Conservation (phyloP, 345 rosid species). For the Gossypium longicalyx region DNA sequence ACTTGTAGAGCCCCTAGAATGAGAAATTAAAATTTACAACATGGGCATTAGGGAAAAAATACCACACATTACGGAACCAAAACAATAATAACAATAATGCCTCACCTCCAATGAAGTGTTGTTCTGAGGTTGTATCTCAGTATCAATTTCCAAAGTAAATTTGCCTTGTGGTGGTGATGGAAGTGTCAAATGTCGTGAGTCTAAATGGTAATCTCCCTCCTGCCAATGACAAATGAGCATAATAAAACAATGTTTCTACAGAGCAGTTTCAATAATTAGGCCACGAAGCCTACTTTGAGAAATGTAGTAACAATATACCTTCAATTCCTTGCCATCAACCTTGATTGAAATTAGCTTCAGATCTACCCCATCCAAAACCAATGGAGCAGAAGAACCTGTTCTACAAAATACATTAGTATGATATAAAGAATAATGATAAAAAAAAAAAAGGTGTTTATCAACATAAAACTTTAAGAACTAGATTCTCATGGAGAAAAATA, state of each 20-base stretch:
- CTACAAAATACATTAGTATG: conserved; percentile 18
- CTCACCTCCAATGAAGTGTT: conserved; percentile 89
- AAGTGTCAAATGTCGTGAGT: conserved; percentile 67
- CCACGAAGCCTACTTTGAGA: background rate
- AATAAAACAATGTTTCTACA: background rate
- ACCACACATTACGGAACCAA: background rate
- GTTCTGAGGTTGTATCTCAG: conserved; percentile 82
- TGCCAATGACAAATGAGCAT: conserved; percentile 11
- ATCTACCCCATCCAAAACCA: conserved; percentile 83
- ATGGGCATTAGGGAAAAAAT: conserved; percentile 1
- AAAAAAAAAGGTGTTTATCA: background rate
- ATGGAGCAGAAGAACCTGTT: conserved; percentile 64
- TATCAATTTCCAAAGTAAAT: conserved; percentile 72
- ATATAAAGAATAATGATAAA: background rate
- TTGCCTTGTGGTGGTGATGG: conserved; percentile 57
- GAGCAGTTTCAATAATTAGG: background rate
- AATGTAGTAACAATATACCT: conserved; percentile 38
- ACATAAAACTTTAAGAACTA: background rate
- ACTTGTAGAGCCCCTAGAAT: conserved; percentile 85
- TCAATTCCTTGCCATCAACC: conserved; percentile 61
- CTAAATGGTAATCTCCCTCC: conserved; percentile 67
- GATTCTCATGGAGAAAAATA: background rate
- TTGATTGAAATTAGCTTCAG: conserved; percentile 73
- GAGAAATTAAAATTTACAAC: conserved; percentile 5
- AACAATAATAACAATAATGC: conserved; percentile 8